A percentile compares a stretch with the other conserved stretches of the same genome.
These are phyloP conservation scores for Dalbergia oliveri DNA, from an alignment of 306 rosid species.

Conservation along the genomic window DNA sequence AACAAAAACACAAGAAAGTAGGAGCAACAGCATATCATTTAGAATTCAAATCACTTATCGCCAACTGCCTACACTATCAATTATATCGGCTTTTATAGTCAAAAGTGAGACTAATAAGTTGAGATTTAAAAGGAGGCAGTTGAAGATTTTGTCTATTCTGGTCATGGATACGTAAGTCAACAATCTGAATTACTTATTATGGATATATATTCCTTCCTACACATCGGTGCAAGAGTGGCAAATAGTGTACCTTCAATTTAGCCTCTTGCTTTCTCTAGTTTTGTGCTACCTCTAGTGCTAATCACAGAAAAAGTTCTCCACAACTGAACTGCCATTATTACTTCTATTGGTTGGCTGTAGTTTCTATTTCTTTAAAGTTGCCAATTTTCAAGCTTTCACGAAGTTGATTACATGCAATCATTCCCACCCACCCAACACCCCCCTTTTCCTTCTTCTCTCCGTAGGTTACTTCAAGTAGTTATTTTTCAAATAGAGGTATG, in stretches of 20 bases:
- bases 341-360: conserved; percentile 21
- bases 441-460: background rate
- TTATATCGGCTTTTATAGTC: too few species aligned
- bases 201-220: too few species aligned
- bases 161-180: too few species aligned
- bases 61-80: too few species aligned
- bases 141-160: too few species aligned
- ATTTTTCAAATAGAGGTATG: conserved; percentile 20
- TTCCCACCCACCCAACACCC: too few species aligned
- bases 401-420: conserved; percentile 14
- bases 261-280: conserved; percentile 19
- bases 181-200: too few species aligned
- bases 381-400: conserved; percentile 37
- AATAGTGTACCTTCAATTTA: conserved; percentile 16
- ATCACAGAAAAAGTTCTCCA: conserved; percentile 24
- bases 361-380: background rate
- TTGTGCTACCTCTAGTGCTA: conserved; percentile 22
- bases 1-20: too few species aligned
- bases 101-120: too few species aligned
- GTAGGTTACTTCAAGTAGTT: conserved; percentile 11
- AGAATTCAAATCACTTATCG: too few species aligned
- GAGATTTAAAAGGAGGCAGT: too few species aligned
- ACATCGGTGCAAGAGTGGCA: background rate
- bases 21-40: too few species aligned
- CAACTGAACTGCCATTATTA: conserved; percentile 26